Percentiles rank a stretch among this genome's conserved stretches.
phyloP scores from a whole-genome alignment of 768 basidiomycete genomes.

The Phlebiopsis gigantea region DNA sequence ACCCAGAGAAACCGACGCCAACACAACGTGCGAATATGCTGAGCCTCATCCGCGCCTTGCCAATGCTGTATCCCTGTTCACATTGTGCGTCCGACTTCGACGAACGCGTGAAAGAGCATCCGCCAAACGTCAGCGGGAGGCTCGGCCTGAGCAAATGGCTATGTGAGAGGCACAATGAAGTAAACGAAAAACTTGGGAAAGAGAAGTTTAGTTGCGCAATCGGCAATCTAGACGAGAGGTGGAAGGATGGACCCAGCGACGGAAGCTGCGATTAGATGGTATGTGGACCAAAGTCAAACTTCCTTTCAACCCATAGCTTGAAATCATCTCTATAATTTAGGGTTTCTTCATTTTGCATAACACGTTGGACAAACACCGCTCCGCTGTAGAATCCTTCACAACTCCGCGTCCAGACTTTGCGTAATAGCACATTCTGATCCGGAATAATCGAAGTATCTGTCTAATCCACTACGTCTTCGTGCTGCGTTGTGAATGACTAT shows the following conservation, averaged over 20 bases:
- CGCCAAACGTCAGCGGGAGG: constrained; percentile 77
- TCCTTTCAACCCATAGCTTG: too few species aligned
- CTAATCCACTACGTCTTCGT: too few species aligned
- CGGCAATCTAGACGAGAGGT: constrained; percentile 73
- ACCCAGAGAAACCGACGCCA: constrained; percentile 75
- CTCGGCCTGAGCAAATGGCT: constrained; percentile 75
- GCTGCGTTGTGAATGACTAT: too few species aligned
- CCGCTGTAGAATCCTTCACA: too few species aligned
- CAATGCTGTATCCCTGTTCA: constrained; percentile 82
- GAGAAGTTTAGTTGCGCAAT: constrained; percentile 67
- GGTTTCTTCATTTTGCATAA: too few species aligned
- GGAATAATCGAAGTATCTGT: too few species aligned
- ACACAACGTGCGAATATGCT: constrained; percentile 82
- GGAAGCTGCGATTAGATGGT: constrained; percentile 90
- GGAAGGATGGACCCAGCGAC: constrained; percentile 87
- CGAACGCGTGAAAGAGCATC: constrained; percentile 54
- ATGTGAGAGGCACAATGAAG: constrained; percentile 89
- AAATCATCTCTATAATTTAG: too few species aligned
- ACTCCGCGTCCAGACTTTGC: too few species aligned
- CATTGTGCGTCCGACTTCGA: constrained; percentile 84
- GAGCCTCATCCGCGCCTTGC: constrained; percentile 68
- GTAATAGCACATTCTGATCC: too few species aligned
- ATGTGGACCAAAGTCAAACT: too few species aligned
- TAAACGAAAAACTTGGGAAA: constrained; percentile 86
- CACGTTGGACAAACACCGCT: too few species aligned